A percentile compares a stretch with the other conserved stretches of the same genome.
These are phyloP conservation scores for Smallanthus sonchifolius DNA, from an alignment of 129 eudicot species.

Conservation along the genomic window DNA sequence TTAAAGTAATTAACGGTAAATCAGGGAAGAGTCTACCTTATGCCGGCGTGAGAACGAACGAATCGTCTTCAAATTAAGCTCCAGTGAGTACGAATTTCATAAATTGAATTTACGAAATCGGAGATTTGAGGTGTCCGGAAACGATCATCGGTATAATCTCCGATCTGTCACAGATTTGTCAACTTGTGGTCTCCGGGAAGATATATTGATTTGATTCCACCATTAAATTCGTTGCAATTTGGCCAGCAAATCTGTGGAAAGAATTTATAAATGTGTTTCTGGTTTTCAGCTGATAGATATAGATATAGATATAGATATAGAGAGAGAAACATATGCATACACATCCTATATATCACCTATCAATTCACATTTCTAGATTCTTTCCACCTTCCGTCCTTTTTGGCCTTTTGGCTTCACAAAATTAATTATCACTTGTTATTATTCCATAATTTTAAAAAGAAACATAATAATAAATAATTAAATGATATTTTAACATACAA, in stretches of 20 bases:
- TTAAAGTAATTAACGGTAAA: not conserved
- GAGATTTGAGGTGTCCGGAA: constrained; percentile 21
- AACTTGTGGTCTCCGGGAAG: constrained; percentile 40
- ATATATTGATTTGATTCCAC: constrained; percentile 39
- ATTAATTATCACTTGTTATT: not conserved
- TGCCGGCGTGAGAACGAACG: constrained; percentile 6
- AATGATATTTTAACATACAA: not conserved
- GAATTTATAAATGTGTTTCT: constrained; percentile 25
- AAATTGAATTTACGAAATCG: constrained; percentile 10
- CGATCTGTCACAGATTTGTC: constrained; percentile 48
- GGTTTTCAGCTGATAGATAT: constrained; percentile 32
- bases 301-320: constrained; percentile 4
- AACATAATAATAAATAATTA: not conserved
- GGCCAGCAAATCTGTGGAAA: constrained; percentile 31
- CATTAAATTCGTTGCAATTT: constrained; percentile 41
- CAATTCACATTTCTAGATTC: constrained; percentile 37
- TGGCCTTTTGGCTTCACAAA: constrained; percentile 37
- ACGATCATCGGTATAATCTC: constrained; percentile 14
- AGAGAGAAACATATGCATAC: constrained; percentile 17
- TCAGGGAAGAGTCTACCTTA: constrained; percentile 25
- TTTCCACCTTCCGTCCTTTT: constrained; percentile 37
- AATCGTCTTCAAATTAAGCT: constrained; percentile 19
- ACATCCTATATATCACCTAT: constrained; percentile 19
- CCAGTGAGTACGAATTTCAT: constrained; percentile 1
- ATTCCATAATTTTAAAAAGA: too few relatives aligned